Base-by-base conservation (phyloP, 2,329 filamentous ascomycete species). In the Mycosphaerella sp. region DNA sequence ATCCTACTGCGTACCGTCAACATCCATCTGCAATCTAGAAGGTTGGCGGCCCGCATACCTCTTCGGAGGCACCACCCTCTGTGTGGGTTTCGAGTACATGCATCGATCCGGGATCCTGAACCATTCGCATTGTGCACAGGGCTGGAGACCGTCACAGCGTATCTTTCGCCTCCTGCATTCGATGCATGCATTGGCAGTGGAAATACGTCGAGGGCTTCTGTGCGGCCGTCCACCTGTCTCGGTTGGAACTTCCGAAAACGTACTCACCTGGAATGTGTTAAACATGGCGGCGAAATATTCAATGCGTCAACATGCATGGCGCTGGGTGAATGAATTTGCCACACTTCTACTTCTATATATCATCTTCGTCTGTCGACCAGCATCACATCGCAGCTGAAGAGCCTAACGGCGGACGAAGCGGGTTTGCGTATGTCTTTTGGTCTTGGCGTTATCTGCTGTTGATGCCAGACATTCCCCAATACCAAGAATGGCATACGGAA, bases 121-220 rank as follows among this genome's bases (percentile, higher is more conserved):
- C 68, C 86, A 89, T 52, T 87, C 79, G 66, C 87, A 93, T 66
- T 89, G 87, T 34, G 86, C 85, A 65, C 87, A 93, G 9, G 87
- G 87, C 64, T 88, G 84, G 59, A 84, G 80, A 49, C 87, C 87
- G 71, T 90, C 86, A 65, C 87, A 93, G 57, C 87, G 84, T 49
- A 91, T 91, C 70, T 91, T 93, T 55, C 87, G 79, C 59, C 87
- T 78, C 64, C 89, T 84, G 71, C 87, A 89, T 62, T 87, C 85
- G 42, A 85, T 82, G 66, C 85, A 89, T 34, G 85, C 85, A 63
- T 85, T 75, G 61, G 67, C 73, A 3, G 73, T 75, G 4, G 73
- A 74, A 41, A 75, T 75, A 4, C 73, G 67, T 63, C 17, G 71
- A 71, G 36, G 66, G 69, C 17, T 66, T 59, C 34, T 42, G 35